Base-by-base conservation (phyloP, 1,284 basidiomycete species). In the Pyrrhoderma lamaoense region DNA sequence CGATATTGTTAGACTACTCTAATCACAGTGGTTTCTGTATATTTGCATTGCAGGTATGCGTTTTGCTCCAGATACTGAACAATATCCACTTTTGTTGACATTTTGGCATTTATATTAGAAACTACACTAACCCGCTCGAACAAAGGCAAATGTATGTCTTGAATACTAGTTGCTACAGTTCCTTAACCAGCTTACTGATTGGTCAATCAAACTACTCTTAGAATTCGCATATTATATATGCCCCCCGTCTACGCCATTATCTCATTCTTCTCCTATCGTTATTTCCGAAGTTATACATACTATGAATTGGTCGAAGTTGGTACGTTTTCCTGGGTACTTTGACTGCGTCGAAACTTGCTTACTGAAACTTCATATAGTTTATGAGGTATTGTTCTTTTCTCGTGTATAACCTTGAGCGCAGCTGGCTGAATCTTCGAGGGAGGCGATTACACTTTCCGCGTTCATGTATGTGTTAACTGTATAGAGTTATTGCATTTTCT, bases 261-360 rank as follows among this genome's bases (percentile, higher is more conserved):
- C 53, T 90, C 89, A 1, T 93, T 93, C 74, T 80, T 91, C 61
- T 89, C 88, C 19, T 94, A 90, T 61, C 78, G 91, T 3, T 93
- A 71, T 69, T 93, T 90, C 72, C 76, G 85, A 45, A 70, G 73
- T 56, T 91, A 88, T 64, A 88, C 84, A 36, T 90, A 93, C 65
- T 93, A 89, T 63, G 80, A 80, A 25, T 76, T 93, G 37, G 73
- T 82, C 45, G 77, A 89, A 73, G 73, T 80, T 53, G 76, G 85
- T 84, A 62, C 58, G 80, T n/a, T n/a, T n/a, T n/a, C n/a, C n/a
- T n/a, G n/a, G n/a, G n/a, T n/a, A n/a, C n/a, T n/a, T n/a, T n/a
- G n/a, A n/a, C n/a, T n/a, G n/a, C n/a, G n/a, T n/a, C n/a, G n/a
- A n/a, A n/a, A n/a, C n/a, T n/a, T n/a, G 3, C 19, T 44, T 27